Conservation (phyloP, 31 red algal genomes). For the Asparagopsis taxiformis region DNA sequence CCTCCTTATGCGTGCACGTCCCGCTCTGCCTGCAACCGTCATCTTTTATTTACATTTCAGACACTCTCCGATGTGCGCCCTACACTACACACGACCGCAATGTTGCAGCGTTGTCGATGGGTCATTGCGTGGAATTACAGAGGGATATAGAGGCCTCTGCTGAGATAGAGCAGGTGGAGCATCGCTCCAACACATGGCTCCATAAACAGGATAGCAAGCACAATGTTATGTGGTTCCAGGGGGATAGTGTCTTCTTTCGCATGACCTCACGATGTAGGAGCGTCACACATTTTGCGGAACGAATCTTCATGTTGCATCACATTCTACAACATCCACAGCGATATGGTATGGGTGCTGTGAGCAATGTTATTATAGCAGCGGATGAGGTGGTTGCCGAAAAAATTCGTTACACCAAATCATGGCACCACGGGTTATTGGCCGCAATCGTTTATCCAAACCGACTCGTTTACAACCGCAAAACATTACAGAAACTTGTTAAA, state of each 20-base stretch:
- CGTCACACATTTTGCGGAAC: conserved; percentile 41
- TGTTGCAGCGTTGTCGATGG: conserved; percentile 9
- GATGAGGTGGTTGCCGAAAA: conserved; percentile 37
- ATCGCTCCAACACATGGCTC: conserved; percentile 22
- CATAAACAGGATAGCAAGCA: not conserved
- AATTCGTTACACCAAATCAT: conserved; percentile 44
- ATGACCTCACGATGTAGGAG: conserved; percentile 10
- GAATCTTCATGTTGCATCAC: conserved; percentile 53
- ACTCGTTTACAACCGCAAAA: conserved; percentile 7
- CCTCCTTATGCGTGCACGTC: conserved; percentile 52
- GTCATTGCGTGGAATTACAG: conserved; percentile 25
- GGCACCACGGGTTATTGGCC: conserved; percentile 57
- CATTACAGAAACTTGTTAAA: conserved; percentile 1
- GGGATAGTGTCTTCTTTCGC: conserved; percentile 46
- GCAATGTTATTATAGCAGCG: conserved; percentile 46
- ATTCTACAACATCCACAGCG: conserved; percentile 43
- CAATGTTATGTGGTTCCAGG: conserved; percentile 58
- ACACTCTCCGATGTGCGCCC: conserved; percentile 31
- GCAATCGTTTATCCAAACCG: conserved; percentile 42
- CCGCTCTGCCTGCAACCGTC: conserved; percentile 49
- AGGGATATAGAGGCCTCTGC: conserved; percentile 17
- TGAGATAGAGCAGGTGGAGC: conserved; percentile 43
- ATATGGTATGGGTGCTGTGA: conserved; percentile 27
- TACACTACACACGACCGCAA: conserved; percentile 15
- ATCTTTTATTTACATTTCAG: conserved; percentile 28